Conservation (phyloP, 805 yeast species). For the Babjeviella inositovora region DNA sequence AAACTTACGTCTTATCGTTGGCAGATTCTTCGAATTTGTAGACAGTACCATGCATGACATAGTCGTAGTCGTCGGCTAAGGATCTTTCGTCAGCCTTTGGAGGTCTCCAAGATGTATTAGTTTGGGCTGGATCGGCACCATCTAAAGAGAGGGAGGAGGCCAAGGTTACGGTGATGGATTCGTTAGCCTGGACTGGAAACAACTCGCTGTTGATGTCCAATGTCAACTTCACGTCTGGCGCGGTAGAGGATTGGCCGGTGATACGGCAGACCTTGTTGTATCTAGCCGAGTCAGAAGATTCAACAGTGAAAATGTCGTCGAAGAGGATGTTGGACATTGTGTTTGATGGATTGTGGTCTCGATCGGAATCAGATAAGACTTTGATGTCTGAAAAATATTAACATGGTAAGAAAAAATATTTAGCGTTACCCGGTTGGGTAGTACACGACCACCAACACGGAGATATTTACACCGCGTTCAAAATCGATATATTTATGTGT, state of each 20-base stretch:
- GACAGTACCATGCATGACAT: slow-evolving; percentile 96
- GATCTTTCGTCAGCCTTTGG: slow-evolving; percentile 75
- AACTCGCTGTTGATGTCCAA: slow-evolving; percentile 85
- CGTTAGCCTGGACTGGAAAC: slow-evolving; percentile 67
- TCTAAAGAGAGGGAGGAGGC: slow-evolving; percentile 59
- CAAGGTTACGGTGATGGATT: slow-evolving; percentile 70
- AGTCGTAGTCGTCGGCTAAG: slow-evolving; percentile 92
- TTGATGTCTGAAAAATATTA: no score
- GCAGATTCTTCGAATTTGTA: slow-evolving; percentile 88
- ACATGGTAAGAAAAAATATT: no score
- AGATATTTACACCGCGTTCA: no score
- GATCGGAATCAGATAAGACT: no score
- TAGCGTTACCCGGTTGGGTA: no score
- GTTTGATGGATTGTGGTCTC: no score
- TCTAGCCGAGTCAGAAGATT: slow-evolving; percentile 73
- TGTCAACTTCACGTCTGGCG: slow-evolving; percentile 59
- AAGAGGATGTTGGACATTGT: slow-evolving; percentile 72
- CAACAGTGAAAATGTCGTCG: slow-evolving; percentile 83
- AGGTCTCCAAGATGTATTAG: slow-evolving; percentile 63
- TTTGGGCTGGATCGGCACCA: slow-evolving; percentile 21
- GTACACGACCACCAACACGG: no score
- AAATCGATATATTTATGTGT: no score
- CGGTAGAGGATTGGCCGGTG: slow-evolving; percentile 73
- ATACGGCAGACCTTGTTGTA: slow-evolving; percentile 87
- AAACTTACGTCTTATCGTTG: slow-evolving; percentile 25